Percentiles rank a stretch among this genome's conserved stretches.
phyloP scores from a whole-genome alignment of 805 yeast species.

The Metschnikowia gelsemii region DNA sequence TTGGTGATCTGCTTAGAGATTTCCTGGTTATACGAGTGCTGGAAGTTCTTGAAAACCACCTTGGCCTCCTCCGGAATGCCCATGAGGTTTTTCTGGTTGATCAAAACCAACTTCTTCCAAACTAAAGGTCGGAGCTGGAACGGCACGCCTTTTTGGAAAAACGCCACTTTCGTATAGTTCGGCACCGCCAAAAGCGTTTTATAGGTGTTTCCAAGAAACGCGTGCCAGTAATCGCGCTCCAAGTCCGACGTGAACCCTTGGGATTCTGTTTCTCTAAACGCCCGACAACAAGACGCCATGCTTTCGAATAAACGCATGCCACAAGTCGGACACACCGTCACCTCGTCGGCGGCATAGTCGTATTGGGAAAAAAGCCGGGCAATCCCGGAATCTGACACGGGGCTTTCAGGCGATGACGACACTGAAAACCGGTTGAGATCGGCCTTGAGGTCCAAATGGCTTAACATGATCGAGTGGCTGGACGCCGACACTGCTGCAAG shows the following conservation, averaged over 20 bases:
- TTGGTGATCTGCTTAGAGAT: constrained; percentile 49
- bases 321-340: constrained; percentile 16
- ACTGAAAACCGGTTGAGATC: constrained; percentile 20
- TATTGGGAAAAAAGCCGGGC: constrained; percentile 12
- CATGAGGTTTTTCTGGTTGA: constrained; percentile 27
- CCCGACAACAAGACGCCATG: constrained; percentile 11
- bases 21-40: constrained; percentile 41
- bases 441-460: constrained; percentile 19
- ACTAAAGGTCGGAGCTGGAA: constrained; percentile 41
- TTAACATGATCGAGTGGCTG: constrained; percentile 18
- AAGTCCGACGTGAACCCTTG: constrained; percentile 13
- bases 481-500: constrained; percentile 15
- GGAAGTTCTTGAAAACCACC: constrained; percentile 39
- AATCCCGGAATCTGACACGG: constrained; percentile 3
- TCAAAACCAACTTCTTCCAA: constrained; percentile 43
- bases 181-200: constrained; percentile 48
- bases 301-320: constrained; percentile 6
- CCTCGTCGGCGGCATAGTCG: constrained; percentile 14
- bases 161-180: constrained; percentile 45
- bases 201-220: constrained; percentile 44
- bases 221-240: constrained; percentile 45
- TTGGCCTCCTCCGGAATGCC: constrained; percentile 35
- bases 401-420: constrained; percentile 3
- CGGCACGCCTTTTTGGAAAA: constrained; percentile 47
- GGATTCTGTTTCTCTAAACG: constrained; percentile 6